These are phyloP conservation scores for Trichoderma sp. DNA, from an alignment of 2,329 filamentous ascomycete genomes.

Conservation along the genomic window DNA sequence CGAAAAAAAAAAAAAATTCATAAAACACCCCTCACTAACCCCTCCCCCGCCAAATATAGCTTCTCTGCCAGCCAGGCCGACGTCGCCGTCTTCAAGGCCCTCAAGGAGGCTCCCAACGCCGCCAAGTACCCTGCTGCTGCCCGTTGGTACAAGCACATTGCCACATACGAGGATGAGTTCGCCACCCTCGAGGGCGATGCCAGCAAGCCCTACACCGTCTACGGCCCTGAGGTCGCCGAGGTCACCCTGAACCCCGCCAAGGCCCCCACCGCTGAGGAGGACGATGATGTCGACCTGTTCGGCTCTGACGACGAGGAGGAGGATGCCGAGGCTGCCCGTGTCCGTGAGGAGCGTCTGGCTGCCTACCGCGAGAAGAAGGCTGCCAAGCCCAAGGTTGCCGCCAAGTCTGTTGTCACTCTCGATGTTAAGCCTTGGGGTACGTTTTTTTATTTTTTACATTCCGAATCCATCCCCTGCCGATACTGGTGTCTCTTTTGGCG, in stretches of 20 bases:
- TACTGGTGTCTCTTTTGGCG: background rate
- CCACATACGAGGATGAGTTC: constrained; percentile 91
- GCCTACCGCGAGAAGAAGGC: constrained; percentile 99
- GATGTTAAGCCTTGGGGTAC: constrained; percentile 99
- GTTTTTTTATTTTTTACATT: constrained; percentile 37
- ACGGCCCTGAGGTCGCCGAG: constrained; percentile 81
- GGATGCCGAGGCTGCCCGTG: constrained; percentile 78
- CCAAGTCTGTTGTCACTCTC: constrained; percentile 94
- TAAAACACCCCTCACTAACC: constrained; percentile 5
- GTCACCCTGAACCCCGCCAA: constrained; percentile 83
- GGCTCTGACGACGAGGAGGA: constrained; percentile 93
- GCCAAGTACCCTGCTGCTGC: constrained; percentile 91
- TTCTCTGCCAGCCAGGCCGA: constrained; percentile 85
- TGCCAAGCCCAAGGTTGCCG: constrained; percentile 83
- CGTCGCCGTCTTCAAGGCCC: constrained; percentile 90
- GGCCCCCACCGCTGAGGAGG: constrained; percentile 69
- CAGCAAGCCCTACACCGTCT: constrained; percentile 82
- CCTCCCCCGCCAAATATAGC: constrained; percentile 35
- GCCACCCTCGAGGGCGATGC: constrained; percentile 86
- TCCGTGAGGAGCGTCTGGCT: constrained; percentile 86
- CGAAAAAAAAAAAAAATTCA: constrained; percentile 6
- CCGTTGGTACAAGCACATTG: constrained; percentile 99
- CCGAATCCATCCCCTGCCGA: background rate
- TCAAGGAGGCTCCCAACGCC: constrained; percentile 73
- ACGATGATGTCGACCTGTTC: constrained; percentile 91